phyloP scores from a whole-genome alignment of 2,329 filamentous ascomycete species.

The Penicillium sp. region DNA sequence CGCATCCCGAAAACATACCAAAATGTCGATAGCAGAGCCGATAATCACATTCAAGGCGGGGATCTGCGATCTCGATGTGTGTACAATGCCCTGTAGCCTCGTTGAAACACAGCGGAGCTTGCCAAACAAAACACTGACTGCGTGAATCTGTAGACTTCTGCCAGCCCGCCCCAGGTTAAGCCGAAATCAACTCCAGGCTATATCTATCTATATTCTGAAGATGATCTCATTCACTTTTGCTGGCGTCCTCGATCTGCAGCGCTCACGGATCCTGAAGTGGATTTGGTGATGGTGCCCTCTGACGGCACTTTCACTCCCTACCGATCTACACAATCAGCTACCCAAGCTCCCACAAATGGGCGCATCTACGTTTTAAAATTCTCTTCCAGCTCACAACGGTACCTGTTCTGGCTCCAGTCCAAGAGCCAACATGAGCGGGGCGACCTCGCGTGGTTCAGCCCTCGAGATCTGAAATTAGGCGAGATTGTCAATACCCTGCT shows the following conservation, averaged over 20 bases:
- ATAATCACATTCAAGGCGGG: conserved; percentile 97
- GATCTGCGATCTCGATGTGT: conserved; percentile 77
- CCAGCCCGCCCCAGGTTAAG: conserved; percentile 66
- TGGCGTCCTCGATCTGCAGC: conserved; percentile 78
- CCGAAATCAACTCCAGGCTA: conserved; percentile 73
- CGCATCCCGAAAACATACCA: conserved; percentile 18
- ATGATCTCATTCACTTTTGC: conserved; percentile 95
- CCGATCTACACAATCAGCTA: conserved; percentile 56
- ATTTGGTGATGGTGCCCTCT: conserved; percentile 88
- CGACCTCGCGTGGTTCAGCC: conserved; percentile 76
- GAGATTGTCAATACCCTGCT: conserved; percentile 80
- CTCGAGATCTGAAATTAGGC: conserved; percentile 80
- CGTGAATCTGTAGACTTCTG: conserved; percentile 42
- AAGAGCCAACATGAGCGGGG: conserved; percentile 70
- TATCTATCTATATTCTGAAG: conserved; percentile 87
- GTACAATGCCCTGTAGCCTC: conserved; percentile 31
- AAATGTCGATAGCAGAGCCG: conserved; percentile 74
- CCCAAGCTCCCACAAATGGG: conserved; percentile 69
- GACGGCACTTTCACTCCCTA: conserved; percentile 87
- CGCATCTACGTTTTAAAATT: conserved; percentile 94
- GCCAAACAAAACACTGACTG: conserved; percentile 9
- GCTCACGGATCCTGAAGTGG: conserved; percentile 71
- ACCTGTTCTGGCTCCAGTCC: conserved; percentile 96
- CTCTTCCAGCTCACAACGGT: conserved; percentile 79
- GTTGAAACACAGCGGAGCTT: conserved; percentile 1